Evolutionary conservation across 2,329 filamentous ascomycete species (phyloP).

Genomic region (Microascus cirrosus): DNA sequence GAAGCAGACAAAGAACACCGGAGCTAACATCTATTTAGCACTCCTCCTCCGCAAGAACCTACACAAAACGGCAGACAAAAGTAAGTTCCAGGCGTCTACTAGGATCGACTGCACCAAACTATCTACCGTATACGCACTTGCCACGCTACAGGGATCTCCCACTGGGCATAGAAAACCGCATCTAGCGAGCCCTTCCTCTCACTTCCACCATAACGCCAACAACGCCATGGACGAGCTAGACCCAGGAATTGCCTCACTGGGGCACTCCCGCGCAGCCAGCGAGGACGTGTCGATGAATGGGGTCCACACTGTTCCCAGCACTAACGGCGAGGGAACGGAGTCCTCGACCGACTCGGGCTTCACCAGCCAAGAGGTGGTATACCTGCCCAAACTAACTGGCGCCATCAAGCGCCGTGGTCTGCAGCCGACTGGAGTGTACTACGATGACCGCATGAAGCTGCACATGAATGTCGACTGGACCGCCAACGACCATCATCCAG

Average conservation of each 20-base stretch:
- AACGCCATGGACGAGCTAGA: background rate
- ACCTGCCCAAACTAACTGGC: constrained; percentile 11
- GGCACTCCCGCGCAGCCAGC: background rate
- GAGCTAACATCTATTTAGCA: background rate
- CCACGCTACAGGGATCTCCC: background rate
- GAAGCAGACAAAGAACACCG: no score
- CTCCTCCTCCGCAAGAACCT: background rate
- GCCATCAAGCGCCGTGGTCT: constrained; percentile 32
- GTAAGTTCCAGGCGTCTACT: background rate
- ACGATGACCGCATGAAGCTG: constrained; percentile 91
- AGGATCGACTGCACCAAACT: background rate
- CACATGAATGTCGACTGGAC: constrained; percentile 77
- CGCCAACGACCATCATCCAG: constrained; percentile 72
- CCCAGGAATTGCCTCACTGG: background rate
- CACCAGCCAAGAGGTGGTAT: constrained; percentile 10
- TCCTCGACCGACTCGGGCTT: constrained; percentile 8
- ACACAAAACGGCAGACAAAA: background rate
- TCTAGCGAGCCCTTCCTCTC: background rate
- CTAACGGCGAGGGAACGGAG: constrained; percentile 9
- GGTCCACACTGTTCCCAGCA: background rate
- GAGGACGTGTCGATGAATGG: constrained; percentile 2
- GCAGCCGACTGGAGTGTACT: constrained; percentile 68
- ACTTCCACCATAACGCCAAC: background rate
- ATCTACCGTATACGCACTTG: background rate
- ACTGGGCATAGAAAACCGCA: background rate